phyloP scores from a whole-genome alignment of 2,329 filamentous ascomycete species.

The Aspergillus candidus region DNA sequence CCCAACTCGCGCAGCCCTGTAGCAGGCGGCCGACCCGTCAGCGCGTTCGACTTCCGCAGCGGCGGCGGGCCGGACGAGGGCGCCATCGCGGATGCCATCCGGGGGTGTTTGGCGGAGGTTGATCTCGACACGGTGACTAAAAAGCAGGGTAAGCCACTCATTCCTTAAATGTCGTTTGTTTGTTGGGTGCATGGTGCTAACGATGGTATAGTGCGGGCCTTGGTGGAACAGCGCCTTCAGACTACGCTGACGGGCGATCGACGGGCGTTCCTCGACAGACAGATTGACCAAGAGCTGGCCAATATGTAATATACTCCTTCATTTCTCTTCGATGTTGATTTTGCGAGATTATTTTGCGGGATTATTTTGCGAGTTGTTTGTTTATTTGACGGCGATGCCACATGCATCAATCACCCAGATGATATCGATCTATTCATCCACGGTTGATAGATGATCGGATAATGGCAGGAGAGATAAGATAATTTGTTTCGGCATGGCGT shows the following conservation, averaged over 20 bases:
- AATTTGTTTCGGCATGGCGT: too few species aligned
- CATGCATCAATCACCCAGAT: too few species aligned
- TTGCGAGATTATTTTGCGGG: not conserved
- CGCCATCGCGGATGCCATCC: conserved; percentile 77
- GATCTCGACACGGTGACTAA: conserved; percentile 97
- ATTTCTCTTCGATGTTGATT: conserved; percentile 2
- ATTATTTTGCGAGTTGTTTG: not conserved
- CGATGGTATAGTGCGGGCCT: conserved; percentile 55
- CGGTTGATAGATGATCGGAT: too few species aligned
- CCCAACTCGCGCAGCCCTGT: conserved; percentile 45
- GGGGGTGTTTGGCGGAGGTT: conserved; percentile 74
- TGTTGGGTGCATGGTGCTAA: not conserved
- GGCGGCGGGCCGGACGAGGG: conserved; percentile 65
- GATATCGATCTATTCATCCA: too few species aligned
- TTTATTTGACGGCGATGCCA: too few species aligned
- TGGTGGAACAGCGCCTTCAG: conserved; percentile 90
- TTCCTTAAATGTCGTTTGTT: not conserved
- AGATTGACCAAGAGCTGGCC: conserved; percentile 89
- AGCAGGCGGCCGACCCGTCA: conserved; percentile 46
- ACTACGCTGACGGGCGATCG: conserved; percentile 82
- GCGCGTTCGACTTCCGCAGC: conserved; percentile 54
- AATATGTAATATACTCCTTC: conserved; percentile 62
- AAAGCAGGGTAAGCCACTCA: conserved; percentile 65
- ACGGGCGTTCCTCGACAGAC: conserved; percentile 79
- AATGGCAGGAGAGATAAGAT: too few species aligned